Evolutionary conservation across 202 grass and related monocot species (phyloP), one percentile per base, ranked within the genome.

Genomic region (Elaeis oleifera): DNA sequence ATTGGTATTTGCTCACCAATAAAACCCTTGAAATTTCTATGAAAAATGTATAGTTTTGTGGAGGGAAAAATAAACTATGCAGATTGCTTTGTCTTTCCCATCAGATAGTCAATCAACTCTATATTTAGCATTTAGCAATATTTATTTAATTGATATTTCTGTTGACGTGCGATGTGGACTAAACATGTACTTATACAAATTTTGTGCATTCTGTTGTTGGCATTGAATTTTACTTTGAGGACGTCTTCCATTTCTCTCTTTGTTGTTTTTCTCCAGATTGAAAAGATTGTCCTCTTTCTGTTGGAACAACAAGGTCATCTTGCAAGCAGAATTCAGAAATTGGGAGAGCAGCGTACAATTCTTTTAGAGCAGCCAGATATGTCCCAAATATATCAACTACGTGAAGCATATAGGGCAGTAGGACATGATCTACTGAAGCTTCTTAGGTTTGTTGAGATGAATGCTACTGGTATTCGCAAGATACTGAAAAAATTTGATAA

Each of bases 401-500:
- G 67, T 54, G 83, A 88, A 56, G 74, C 56, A 29, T 96, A 96
- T 64, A 84, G 83, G 73, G 75, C 69, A 59, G 72, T 90, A 18
- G 90, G 90, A 19, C 52, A 56, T 53, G 86, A 96, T 63, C 86
- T 96, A 56, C 72, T 96, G 50, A 96, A 78, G 67, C 86, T 96
- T 77, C 86, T 96, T 64, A 57, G 67, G 28, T 96, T 88, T 77
- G 65, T 95, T 26, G 90, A 95, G n/a, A 74, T 90, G 58, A 95
- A 95, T 73, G 90, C 90, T 65, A 95, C 86, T 16, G 90, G 90
- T 71, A 67, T 95, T 71, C 75, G 90, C 23, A 95, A 95, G 79
- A 95, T 95, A 72, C 51, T 95, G 27, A 95, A 95, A 80, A 95
- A 95, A 71, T 87, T 95, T 61, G 90, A 95, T 78, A 95, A 95